phyloP scores from a whole-genome alignment of 192 early-diverging fungal genomes.

The Entophlyctis luteolus region DNA sequence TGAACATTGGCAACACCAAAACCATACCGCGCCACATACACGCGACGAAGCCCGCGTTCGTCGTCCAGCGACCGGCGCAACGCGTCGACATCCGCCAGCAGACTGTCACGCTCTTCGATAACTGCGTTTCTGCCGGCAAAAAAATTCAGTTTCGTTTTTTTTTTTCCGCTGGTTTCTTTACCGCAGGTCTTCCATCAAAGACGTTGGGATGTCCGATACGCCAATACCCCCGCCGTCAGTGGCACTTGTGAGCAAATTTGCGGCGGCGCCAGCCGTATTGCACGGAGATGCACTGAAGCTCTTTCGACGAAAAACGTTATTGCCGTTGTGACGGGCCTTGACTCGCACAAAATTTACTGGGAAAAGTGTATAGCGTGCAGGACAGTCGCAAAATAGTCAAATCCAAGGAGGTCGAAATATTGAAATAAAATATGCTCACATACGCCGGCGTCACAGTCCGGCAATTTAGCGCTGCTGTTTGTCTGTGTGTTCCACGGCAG shows the following conservation, averaged over 20 bases:
- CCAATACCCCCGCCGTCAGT: background rate
- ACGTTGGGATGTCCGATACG: background rate
- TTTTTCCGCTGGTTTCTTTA: background rate
- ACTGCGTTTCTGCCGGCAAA: background rate
- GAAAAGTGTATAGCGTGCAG: background rate
- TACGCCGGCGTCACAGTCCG: background rate
- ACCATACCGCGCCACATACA: background rate
- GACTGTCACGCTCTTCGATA: slow-evolving; percentile 5
- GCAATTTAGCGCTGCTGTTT: background rate
- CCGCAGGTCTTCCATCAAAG: background rate
- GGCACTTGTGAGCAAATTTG: background rate
- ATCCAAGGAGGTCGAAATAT: background rate
- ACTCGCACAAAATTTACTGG: slow-evolving; percentile 12
- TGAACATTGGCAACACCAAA: background rate
- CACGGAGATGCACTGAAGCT: too few relatives aligned
- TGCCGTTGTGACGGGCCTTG: background rate
- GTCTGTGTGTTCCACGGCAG: background rate
- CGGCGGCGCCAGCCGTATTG: too few relatives aligned
- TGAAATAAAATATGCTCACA: background rate
- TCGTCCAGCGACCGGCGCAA: slow-evolving; percentile 4
- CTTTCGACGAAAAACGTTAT: background rate
- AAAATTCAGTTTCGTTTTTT: background rate
- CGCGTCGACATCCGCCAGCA: background rate
- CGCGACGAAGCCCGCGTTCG: background rate
- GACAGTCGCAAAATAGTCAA: background rate